Evolutionary conservation across 1,284 basidiomycete species (phyloP), one percentile per base, ranked within the genome.

Genomic region (Coniferiporia sulphurascens): DNA sequence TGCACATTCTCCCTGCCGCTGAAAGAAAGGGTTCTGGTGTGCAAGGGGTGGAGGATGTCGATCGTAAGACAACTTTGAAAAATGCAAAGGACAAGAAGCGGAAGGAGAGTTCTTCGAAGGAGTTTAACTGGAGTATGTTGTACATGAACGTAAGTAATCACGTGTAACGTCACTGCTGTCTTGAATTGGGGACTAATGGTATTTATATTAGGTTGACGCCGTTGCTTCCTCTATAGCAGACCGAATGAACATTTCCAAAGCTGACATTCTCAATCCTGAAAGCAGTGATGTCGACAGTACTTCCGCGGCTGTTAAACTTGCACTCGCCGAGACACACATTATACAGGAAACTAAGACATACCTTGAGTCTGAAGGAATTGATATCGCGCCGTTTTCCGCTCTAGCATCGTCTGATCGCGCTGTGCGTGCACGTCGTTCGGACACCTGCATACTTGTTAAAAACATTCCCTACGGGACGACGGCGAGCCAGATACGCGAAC

Each of bases 381-480:
- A 84, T 19, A 72, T 89, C 5, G 78, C 83, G 0, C 76, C 84
- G 0, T 86, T 89, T 63, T 75, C 80, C 1, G 73, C 78, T 1
- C 34, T 52, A 3, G 49, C 34, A 22, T 58, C 44, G 17, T 27
- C 32, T 49, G 27, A 57, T 27, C 60, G 50, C 54, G 12, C 71
- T 6, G 67, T 59, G 46, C 73, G 79, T 1, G 75, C 76, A 0
- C 80, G 85, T 1, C 71, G 74, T 1, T 94, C 91, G 0, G 85
- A 91, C 66, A 95, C 92, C 0, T 86, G 83, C 49, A 87, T 98
- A 59, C 81, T 99, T 8, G 91, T 98, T 62, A 99, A 99, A 78
- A 98, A 99, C 73, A 95, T 99, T 48, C 95, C 96, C 0, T 97
- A 91, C 68, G 93, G 93, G 13, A 98, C 95, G 0, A 84, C 87